Evolutionary conservation across 495 filamentous ascomycete species (phyloP), one percentile per base, ranked within the genome.

Genomic region (Aspergillus bertholletiae): DNA sequence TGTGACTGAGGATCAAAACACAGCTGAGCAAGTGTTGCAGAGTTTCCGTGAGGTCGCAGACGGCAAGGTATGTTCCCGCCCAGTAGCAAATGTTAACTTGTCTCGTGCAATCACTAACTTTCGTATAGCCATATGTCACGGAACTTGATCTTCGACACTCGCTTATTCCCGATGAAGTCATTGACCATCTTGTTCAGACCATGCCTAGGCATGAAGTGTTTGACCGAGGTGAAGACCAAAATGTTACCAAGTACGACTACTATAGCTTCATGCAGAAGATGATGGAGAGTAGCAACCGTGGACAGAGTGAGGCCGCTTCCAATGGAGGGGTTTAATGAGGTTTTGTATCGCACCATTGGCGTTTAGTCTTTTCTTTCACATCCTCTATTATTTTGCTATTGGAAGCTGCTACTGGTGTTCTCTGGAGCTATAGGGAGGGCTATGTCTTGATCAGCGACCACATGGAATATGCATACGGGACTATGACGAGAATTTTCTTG

Each of bases 1-100:
- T 60, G 93, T 96, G 35, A 97, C 95, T 1, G 94, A 98, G 70
- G 94, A 98, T 64, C 94, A 98, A 69, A 96, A 97, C 62, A 96
- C 91, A 17, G 95, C 94, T 20, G 94, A 96, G 71, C 94, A 98
- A 66, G 95, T 97, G 0, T 97, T 91, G 72, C 94, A 97, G 72
- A 90, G 85, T 65, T 98, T 98, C 81, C 83, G 84, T 51, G 94
- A 97, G 72, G 94, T 98, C 23, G 94, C 94, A 12, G 94, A 98
- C 78, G 95, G 95, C 41, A 98, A 97, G 76, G 83, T 85, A 73
- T 44, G 80, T 66, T 43, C 15, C 53, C 23, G 2, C 37, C 7
- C 12, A n/a, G 7, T 17, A 5, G 13, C 43, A 30, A 32, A 28
- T 3, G 17, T 53, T 20, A 46, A 18, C 32, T 22, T 45, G 20